Base-by-base conservation (phyloP, 2,329 filamentous ascomycete species). In the Rutstroemia sp. region DNA sequence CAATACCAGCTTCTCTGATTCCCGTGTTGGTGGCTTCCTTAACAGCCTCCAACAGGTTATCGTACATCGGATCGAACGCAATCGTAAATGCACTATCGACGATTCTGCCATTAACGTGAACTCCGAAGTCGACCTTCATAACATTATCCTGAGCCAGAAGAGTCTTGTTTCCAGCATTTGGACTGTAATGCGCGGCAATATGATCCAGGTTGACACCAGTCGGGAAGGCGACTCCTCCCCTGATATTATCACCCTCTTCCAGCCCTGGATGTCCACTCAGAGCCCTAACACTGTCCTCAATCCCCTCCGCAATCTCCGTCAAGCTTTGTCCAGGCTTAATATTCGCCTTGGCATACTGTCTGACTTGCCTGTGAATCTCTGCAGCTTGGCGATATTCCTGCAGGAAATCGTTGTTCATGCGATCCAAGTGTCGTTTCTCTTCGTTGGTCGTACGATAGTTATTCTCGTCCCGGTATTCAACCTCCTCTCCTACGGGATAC, bases 311-410 rank as follows among this genome's bases (percentile, higher is more conserved):
- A 63, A 95, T 92, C 71, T 91, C 85, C 2, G 86, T 90, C 68
- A 95, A 74, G 6, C 80, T 82, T 78, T 90, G 85, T 49, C 90
- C 90, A 0, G 90, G 90, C 75, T 87, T 87, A 68, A 94, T 88
- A 67, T 79, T 85, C 70, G 86, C 85, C 72, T 90, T 85, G 3
- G 88, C 89, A 80, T 88, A 92, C 71, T 90, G 85, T 51, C 90
- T 85, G 57, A 94, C 90, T 70, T 95, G 88, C 56, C 90, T 84
- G 71, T 95, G 90, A n/a, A 90, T 82, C 73, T 95, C 90, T n/a
- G 90, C 88, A 48, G 83, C 90, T 66, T 92, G 82, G 60, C 90
- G 85, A 71, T 92, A 95, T 67, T 95, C 90, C 59, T 80, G 77
- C 52, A 95, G 73, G 74, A 90, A 92, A 61, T 92, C 86, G 64